phyloP scores from a whole-genome alignment of 805 yeast genomes.

The Ogataea nonfermentans region DNA sequence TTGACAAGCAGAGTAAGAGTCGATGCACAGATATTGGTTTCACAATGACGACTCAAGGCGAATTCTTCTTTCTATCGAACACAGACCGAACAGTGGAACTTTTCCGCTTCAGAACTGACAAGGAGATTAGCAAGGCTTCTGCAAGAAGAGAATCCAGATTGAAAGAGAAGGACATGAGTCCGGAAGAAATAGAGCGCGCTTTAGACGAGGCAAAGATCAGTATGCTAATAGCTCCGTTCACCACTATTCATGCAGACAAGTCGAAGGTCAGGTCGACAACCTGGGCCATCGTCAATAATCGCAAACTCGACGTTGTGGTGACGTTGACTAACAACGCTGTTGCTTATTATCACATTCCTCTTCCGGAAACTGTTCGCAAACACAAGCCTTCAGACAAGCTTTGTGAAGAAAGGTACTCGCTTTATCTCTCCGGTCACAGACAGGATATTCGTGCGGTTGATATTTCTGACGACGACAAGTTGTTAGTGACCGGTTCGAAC shows the following conservation, averaged over 20 bases:
- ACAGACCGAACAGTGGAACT: constrained; percentile 78
- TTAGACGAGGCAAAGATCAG: constrained; percentile 48
- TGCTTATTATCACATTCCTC: constrained; percentile 58
- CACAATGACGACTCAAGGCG: constrained; percentile 36
- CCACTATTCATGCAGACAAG: constrained; percentile 57
- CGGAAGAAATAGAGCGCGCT: constrained; percentile 56
- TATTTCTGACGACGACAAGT: constrained; percentile 73
- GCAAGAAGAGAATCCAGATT: constrained; percentile 76
- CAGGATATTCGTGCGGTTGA: constrained; percentile 84
- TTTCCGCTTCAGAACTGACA: constrained; percentile 70
- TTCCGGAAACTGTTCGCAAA: constrained; percentile 59
- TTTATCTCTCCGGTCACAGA: constrained; percentile 85
- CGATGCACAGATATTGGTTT: constrained; percentile 65
- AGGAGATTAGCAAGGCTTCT: constrained; percentile 76
- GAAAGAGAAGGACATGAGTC: constrained; percentile 62
- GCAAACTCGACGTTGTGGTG: constrained; percentile 55
- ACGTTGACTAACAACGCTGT: constrained; percentile 73
- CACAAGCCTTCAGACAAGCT: constrained; percentile 42
- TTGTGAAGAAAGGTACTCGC: constrained; percentile 45
- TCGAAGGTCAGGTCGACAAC: constrained; percentile 62
- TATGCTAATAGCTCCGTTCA: constrained; percentile 65
- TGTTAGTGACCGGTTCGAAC: constrained; percentile 87
- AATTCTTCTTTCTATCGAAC: constrained; percentile 69
- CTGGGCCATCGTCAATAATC: constrained; percentile 56
- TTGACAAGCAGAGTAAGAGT: constrained; percentile 74